Evolutionary conservation across 164 flowering plant species (phyloP).

Genomic region (Nymphaea colorata): DNA sequence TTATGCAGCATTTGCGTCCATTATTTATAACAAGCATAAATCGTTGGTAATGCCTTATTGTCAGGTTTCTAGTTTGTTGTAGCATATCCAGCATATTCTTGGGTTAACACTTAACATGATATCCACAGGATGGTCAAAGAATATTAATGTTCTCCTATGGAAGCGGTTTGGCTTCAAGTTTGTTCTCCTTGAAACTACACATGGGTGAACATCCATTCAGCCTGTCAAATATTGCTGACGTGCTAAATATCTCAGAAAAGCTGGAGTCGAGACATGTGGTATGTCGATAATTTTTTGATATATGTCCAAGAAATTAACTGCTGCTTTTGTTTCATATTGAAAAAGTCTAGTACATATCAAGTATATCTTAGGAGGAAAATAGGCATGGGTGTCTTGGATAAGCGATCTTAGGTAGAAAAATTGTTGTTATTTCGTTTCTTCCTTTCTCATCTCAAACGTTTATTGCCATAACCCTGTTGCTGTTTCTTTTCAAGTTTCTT

Average conservation of each 20-base stretch:
- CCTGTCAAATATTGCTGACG: constrained; percentile 68
- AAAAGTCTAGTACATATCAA: no score
- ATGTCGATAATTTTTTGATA: constrained; percentile 1
- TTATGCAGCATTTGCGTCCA: constrained; percentile 93
- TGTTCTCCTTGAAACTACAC: constrained; percentile 63
- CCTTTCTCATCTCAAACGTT: no score
- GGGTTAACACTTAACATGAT: no score
- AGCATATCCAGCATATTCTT: not conserved
- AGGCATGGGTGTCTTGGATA: no score
- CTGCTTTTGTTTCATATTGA: no score
- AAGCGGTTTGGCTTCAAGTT: constrained; percentile 78
- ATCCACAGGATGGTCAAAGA: constrained; percentile 56
- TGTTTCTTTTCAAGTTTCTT: no score
- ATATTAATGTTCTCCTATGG: constrained; percentile 89
- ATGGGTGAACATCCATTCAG: constrained; percentile 69
- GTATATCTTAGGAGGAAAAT: no score
- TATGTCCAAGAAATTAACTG: no score
- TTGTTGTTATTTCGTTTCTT: no score
- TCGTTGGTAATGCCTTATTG: constrained; percentile 44
- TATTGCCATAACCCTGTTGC: no score
- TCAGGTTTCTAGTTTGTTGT: not conserved
- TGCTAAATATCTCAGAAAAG: constrained; percentile 56
- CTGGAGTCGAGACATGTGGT: constrained; percentile 82
- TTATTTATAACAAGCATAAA: constrained; percentile 57
- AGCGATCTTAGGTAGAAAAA: no score